Percentiles rank a stretch among this genome's conserved stretches.
These are phyloP conservation scores for Phaeosphaeriaceae sp. DNA, from an alignment of 2,329 filamentous ascomycete species.

Conservation along the genomic window DNA sequence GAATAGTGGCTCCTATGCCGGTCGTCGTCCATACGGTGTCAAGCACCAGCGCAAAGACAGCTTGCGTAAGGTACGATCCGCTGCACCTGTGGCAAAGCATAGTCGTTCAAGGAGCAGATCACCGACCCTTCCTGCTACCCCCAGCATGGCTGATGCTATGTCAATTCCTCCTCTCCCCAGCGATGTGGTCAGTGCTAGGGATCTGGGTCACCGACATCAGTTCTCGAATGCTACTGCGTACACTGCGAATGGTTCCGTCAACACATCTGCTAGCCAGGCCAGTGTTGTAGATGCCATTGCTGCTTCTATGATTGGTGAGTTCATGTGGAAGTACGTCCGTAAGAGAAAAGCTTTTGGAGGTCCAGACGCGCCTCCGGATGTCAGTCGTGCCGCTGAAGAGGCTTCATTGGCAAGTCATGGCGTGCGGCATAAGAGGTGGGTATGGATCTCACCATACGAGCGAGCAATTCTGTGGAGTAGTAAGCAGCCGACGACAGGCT, in stretches of 20 bases:
- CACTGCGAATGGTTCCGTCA: constrained; percentile 64
- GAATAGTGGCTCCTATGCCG: constrained; percentile 43
- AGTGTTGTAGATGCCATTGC: constrained; percentile 95
- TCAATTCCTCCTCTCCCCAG: constrained; percentile 75
- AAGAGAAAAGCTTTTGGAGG: constrained; percentile 91
- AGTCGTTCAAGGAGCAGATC: constrained; percentile 57
- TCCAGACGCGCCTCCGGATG: constrained; percentile 60
- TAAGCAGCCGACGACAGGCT: constrained; percentile 90
- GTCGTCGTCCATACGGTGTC: constrained; percentile 50
- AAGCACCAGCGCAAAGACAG: constrained; percentile 63
- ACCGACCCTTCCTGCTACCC: constrained; percentile 71
- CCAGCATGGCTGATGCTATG: constrained; percentile 73
- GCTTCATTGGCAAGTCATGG: constrained; percentile 72
- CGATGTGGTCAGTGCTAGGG: constrained; percentile 68
- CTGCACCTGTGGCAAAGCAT: constrained; percentile 69
- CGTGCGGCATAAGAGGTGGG: constrained; percentile 91
- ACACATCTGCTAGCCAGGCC: constrained; percentile 70
- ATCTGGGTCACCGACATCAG: constrained; percentile 61
- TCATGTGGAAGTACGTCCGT: constrained; percentile 92
- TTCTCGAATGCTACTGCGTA: constrained; percentile 68
- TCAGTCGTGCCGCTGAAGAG: constrained; percentile 63
- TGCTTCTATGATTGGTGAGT: constrained; percentile 97
- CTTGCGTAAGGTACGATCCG: constrained; percentile 85
- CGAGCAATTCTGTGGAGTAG: constrained; percentile 97
- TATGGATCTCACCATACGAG: constrained; percentile 97